phyloP scores from a whole-genome alignment of 495 filamentous ascomycete species.

The Aspergillus steynii region DNA sequence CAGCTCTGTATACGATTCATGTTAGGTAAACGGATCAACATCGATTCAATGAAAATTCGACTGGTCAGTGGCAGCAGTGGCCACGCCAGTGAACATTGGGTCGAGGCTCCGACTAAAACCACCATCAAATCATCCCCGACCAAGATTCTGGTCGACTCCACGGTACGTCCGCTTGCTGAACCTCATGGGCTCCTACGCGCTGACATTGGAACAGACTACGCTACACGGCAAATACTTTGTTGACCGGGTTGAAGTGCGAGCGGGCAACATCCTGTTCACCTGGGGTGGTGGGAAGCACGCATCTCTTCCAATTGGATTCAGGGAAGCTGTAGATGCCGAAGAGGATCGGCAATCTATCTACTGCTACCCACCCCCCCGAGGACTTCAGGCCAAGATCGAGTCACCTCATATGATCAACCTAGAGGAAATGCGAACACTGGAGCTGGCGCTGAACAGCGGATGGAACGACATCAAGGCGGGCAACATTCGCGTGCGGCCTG shows the following conservation, averaged over 20 bases:
- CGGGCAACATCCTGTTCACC: constrained; percentile 67
- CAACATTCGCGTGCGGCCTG: constrained; percentile 73
- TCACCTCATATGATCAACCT: constrained; percentile 61
- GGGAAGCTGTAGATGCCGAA: constrained; percentile 42
- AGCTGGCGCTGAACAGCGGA: constrained; percentile 72
- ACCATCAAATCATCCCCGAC: constrained; percentile 42
- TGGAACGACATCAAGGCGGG: constrained; percentile 71
- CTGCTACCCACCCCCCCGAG: constrained; percentile 50
- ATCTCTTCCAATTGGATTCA: constrained; percentile 36
- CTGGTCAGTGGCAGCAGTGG: constrained; percentile 46
- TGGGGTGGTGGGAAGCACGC: constrained; percentile 34
- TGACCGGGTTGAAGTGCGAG: constrained; percentile 67
- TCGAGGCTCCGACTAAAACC: constrained; percentile 34
- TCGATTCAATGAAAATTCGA: constrained; percentile 66
- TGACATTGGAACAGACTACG: constrained; percentile 44
- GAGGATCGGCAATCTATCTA: constrained; percentile 47
- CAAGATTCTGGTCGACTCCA: constrained; percentile 40
- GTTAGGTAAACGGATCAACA: constrained; percentile 66
- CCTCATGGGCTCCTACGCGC: background rate
- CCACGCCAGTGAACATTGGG: constrained; percentile 44
- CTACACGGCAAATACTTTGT: constrained; percentile 76
- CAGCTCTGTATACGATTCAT: constrained; percentile 70
- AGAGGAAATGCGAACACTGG: constrained; percentile 71
- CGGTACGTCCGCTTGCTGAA: constrained; percentile 26
- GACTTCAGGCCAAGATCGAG: constrained; percentile 50